Conservation (phyloP, 768 basidiomycete species). For the Mycena indigotica region DNA sequence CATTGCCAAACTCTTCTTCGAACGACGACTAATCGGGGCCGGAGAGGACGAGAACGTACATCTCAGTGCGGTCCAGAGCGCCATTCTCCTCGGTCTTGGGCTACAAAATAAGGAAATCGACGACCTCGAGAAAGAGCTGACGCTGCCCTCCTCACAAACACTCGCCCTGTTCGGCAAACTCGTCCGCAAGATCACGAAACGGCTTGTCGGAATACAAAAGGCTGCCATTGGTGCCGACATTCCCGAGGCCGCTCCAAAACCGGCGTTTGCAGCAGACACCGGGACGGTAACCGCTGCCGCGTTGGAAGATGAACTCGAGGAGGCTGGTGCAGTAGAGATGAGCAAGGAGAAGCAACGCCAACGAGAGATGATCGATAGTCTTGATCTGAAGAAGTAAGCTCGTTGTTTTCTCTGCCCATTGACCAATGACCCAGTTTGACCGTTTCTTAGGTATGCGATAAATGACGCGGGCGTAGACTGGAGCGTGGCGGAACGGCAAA, state of each 20-base stretch:
- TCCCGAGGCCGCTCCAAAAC: constrained; percentile 41
- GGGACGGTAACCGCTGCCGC: constrained; percentile 43
- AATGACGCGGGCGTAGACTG: constrained; percentile 72
- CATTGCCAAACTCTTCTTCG: constrained; percentile 83
- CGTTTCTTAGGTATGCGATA: constrained; percentile 66
- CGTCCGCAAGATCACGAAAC: constrained; percentile 79
- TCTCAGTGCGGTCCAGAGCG: constrained; percentile 87
- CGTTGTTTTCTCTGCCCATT: constrained; percentile 10
- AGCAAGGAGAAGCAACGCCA: constrained; percentile 75
- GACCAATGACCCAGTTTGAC: constrained; percentile 21
- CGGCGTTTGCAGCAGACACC: constrained; percentile 21
- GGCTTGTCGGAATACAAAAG: constrained; percentile 77
- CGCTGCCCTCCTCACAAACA: constrained; percentile 81
- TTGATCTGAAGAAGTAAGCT: constrained; percentile 87
- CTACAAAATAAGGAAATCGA: constrained; percentile 89
- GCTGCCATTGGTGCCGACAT: constrained; percentile 69
- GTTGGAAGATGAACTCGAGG: constrained; percentile 71
- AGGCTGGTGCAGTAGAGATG: constrained; percentile 74
- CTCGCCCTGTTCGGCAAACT: constrained; percentile 92
- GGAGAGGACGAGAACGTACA: constrained; percentile 55
- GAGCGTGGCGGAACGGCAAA: constrained; percentile 73
- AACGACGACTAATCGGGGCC: constrained; percentile 49
- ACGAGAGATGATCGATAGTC: constrained; percentile 81
- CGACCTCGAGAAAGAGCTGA: constrained; percentile 84
- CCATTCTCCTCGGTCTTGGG: constrained; percentile 87